A percentile compares a stretch with the other conserved stretches of the same genome.
Conservation (phyloP, 768 basidiomycete species). For the Amanita rubescens region DNA sequence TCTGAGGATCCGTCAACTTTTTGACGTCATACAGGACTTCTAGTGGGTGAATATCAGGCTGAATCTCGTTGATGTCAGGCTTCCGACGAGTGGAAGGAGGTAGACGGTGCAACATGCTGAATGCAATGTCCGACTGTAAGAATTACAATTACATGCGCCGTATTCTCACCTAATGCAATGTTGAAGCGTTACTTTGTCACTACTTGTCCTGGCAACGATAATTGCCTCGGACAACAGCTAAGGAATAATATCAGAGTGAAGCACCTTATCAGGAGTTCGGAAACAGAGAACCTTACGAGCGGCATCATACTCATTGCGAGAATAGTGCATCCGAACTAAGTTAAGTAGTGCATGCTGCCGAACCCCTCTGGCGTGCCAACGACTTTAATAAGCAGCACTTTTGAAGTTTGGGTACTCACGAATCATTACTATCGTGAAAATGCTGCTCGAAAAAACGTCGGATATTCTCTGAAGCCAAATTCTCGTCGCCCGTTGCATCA, state of each 20-base stretch:
- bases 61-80: slow-evolving; percentile 61
- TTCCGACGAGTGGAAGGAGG: slow-evolving; percentile 41
- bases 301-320: slow-evolving; percentile 58
- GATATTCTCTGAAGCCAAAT: slow-evolving; percentile 60
- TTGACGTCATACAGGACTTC: slow-evolving; percentile 72
- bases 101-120: slow-evolving; percentile 66
- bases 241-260: not conserved
- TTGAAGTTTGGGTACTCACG: slow-evolving; percentile 38
- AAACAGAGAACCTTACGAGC: slow-evolving; percentile 49
- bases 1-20: slow-evolving; percentile 63
- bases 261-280: not conserved
- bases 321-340: slow-evolving; percentile 71
- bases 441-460: slow-evolving; percentile 80
- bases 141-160: slow-evolving; percentile 1
- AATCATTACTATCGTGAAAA: slow-evolving; percentile 75
- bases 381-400: not conserved
- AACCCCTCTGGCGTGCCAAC: slow-evolving; percentile 43
- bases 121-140: not conserved
- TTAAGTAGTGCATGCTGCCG: slow-evolving; percentile 78
- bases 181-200: slow-evolving; percentile 66
- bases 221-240: slow-evolving; percentile 75
- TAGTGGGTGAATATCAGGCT: slow-evolving; percentile 66
- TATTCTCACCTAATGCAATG: slow-evolving; percentile 64
- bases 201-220: slow-evolving; percentile 62
- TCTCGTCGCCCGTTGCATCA: slow-evolving; percentile 60